Evolutionary conservation across 2,329 filamentous ascomycete species (phyloP).

Genomic region (Fusarium lateritium): DNA sequence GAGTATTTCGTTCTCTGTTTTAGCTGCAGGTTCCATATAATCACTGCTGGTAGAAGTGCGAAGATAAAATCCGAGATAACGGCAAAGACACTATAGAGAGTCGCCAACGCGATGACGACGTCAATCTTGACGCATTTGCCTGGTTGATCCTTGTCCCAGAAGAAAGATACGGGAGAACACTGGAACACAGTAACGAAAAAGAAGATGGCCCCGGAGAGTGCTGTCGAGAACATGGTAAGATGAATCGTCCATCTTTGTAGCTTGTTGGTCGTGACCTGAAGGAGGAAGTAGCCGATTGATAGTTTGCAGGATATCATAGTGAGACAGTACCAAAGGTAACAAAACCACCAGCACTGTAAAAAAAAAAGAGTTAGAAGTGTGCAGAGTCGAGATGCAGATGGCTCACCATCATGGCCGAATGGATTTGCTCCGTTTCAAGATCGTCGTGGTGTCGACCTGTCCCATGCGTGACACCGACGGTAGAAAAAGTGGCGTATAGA

Average conservation of each 20-base stretch:
- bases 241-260: conserved; percentile 48
- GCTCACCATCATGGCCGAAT: conserved; percentile 53
- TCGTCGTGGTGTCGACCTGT: conserved; percentile 55
- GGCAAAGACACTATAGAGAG: conserved; percentile 63
- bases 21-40: conserved; percentile 69
- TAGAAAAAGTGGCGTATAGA: conserved; percentile 32
- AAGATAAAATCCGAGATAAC: conserved; percentile 64
- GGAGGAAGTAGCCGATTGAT: conserved; percentile 55
- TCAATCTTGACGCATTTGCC: conserved; percentile 51
- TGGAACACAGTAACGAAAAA: conserved; percentile 53
- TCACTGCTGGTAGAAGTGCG: conserved; percentile 64
- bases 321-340: conserved; percentile 49
- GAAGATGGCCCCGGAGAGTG: conserved; percentile 49
- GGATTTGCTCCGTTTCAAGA: conserved; percentile 41
- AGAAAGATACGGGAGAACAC: conserved; percentile 49
- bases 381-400: not conserved
- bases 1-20: conserved; percentile 62
- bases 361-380: conserved; percentile 1
- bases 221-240: conserved; percentile 48
- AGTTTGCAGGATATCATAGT: conserved; percentile 52
- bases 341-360: conserved; percentile 49
- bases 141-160: conserved; percentile 47
- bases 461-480: conserved; percentile 52
- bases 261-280: conserved; percentile 49
- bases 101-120: conserved; percentile 63